Percentiles rank a stretch among this genome's conserved stretches.
phyloP scores from a whole-genome alignment of 2,329 filamentous ascomycete genomes.

The Mycosphaerella arachidis region DNA sequence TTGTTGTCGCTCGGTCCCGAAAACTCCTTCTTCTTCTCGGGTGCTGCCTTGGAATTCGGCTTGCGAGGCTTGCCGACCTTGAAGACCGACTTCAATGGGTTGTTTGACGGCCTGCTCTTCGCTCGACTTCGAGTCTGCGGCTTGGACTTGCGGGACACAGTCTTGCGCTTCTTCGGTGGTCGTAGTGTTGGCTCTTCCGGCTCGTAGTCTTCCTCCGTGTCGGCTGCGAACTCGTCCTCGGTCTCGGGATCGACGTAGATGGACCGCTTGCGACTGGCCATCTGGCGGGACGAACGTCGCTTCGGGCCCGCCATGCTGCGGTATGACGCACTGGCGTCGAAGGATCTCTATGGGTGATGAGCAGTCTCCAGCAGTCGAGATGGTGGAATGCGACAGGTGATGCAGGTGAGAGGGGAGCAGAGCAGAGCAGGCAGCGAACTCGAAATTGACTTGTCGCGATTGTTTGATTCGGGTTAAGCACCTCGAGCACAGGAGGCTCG shows the following conservation, averaged over 20 bases:
- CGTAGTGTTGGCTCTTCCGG: constrained; percentile 11
- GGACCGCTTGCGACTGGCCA: constrained; percentile 31
- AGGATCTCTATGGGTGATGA: background rate
- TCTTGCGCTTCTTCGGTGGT: constrained; percentile 23
- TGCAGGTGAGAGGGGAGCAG: background rate
- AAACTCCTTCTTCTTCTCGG: constrained; percentile 22
- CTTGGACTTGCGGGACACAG: constrained; percentile 12
- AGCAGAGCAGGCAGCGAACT: background rate
- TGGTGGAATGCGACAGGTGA: background rate
- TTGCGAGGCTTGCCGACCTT: constrained; percentile 24
- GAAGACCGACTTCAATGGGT: constrained; percentile 14
- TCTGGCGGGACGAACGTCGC: constrained; percentile 33
- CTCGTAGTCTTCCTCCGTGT: constrained; percentile 21
- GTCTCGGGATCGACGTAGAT: constrained; percentile 35
- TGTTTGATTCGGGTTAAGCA: background rate
- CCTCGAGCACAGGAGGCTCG: too few species aligned
- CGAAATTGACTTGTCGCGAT: background rate
- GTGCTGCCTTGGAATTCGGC: constrained; percentile 17
- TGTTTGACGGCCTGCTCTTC: constrained; percentile 16
- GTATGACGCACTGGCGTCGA: background rate
- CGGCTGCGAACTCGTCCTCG: constrained; percentile 32
- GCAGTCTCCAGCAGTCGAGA: too few species aligned
- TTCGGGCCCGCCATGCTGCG: constrained; percentile 26
- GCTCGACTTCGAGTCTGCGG: constrained; percentile 26
- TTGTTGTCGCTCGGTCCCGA: constrained; percentile 31